phyloP scores from a whole-genome alignment of 225 moss, liverwort and hornwort genomes.

The Asterella californica region DNA sequence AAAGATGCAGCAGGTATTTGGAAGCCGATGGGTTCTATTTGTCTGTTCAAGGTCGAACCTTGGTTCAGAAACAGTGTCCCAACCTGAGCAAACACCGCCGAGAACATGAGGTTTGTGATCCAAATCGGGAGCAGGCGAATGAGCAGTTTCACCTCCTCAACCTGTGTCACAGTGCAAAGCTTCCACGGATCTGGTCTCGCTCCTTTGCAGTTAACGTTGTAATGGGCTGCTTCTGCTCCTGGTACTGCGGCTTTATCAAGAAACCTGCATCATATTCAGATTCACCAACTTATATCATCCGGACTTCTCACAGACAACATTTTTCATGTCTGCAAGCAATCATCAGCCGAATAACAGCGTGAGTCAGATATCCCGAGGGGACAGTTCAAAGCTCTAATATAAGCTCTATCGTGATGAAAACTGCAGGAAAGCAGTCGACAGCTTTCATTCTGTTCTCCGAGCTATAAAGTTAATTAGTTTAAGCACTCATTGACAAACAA shows the following conservation, averaged over 20 bases:
- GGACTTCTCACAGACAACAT: neutral
- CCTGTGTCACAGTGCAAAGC: constrained; percentile 89
- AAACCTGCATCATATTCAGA: constrained; percentile 50
- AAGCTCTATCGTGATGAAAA: too few species aligned
- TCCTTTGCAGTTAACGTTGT: constrained; percentile 47
- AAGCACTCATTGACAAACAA: too few species aligned
- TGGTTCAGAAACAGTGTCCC: constrained; percentile 94
- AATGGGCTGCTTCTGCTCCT: constrained; percentile 34
- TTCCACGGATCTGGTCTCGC: constrained; percentile 68
- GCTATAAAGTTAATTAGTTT: too few species aligned
- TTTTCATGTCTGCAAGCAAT: too few species aligned
- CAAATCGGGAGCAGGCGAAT: constrained; percentile 94
- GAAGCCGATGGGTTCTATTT: constrained; percentile 48
- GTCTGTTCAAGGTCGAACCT: constrained; percentile 77
- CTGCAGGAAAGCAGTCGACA: too few species aligned
- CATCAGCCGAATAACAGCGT: too few species aligned
- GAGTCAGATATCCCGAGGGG: too few species aligned
- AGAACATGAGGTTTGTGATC: constrained; percentile 98
- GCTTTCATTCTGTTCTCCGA: too few species aligned
- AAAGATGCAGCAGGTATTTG: constrained; percentile 92
- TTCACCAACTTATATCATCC: neutral
- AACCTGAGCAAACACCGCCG: constrained; percentile 91
- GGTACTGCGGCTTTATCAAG: constrained; percentile 83
- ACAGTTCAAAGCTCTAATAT: too few species aligned
- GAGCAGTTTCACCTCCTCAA: constrained; percentile 92